These are phyloP conservation scores for Auriscalpium vulgare DNA, from an alignment of 768 basidiomycete species.

Conservation along the genomic window DNA sequence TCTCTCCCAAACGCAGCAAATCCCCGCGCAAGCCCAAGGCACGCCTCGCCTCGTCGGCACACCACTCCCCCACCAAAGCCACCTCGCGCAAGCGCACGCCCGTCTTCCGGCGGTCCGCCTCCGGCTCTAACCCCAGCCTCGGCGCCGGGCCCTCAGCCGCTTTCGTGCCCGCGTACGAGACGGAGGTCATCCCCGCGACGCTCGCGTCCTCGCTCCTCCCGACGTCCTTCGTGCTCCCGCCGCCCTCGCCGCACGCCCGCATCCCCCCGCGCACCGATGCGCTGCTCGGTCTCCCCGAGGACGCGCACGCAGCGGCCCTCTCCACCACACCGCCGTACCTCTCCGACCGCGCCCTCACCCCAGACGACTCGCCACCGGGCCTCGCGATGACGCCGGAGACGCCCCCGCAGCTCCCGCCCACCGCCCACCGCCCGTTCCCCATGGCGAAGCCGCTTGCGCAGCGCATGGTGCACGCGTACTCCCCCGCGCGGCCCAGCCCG, in stretches of 20 bases:
- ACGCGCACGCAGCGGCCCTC: not conserved
- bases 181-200: conserved; percentile 37
- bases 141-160: conserved; percentile 24
- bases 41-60: conserved; percentile 1
- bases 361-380: not conserved
- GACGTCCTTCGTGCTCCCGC: conserved; percentile 69
- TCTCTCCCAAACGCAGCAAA: conserved; percentile 21
- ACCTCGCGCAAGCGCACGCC: conserved; percentile 35
- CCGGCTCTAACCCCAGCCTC: conserved; percentile 13
- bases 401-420: conserved; percentile 19
- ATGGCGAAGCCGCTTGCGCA: conserved; percentile 62
- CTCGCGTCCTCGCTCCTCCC: conserved; percentile 36
- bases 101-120: conserved; percentile 40
- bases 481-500: conserved; percentile 73
- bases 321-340: conserved; percentile 9
- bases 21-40: conserved; percentile 31
- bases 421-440: conserved; percentile 47
- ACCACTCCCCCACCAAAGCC: conserved; percentile 39
- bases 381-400: conserved; percentile 7
- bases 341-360: not conserved
- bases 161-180: conserved; percentile 41
- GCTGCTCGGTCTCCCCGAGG: conserved; percentile 17
- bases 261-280: conserved; percentile 42
- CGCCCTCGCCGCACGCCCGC: conserved; percentile 64
- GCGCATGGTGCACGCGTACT: conserved; percentile 75